Conservation (phyloP, 192 early-diverging fungal species). For the Umbelopsis isabellina region DNA sequence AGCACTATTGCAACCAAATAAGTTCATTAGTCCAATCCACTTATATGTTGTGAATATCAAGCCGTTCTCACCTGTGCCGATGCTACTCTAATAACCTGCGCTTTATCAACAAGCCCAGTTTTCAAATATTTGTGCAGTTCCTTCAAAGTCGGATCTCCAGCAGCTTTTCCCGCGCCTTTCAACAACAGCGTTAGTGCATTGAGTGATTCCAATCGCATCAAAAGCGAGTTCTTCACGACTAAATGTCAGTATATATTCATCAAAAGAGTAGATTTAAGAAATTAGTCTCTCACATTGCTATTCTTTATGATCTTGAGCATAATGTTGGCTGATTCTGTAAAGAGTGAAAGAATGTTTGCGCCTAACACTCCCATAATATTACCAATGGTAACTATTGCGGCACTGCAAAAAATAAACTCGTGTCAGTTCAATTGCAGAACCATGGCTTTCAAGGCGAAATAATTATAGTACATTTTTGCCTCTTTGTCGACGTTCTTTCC, state of each 20-base stretch:
- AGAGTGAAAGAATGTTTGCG: conserved; percentile 70
- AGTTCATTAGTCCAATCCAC: neutral
- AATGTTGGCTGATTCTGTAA: conserved; percentile 63
- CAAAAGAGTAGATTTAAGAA: too few species aligned
- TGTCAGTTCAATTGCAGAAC: neutral
- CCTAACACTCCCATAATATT: conserved; percentile 78
- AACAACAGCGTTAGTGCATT: conserved; percentile 66
- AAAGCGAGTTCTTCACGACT: conserved; percentile 46
- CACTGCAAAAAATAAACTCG: conserved; percentile 46
- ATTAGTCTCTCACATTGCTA: conserved; percentile 56
- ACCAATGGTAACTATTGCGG: conserved; percentile 77
- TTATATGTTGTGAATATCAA: neutral
- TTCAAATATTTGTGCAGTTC: conserved; percentile 74
- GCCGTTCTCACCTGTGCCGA: conserved; percentile 62
- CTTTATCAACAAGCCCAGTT: conserved; percentile 70
- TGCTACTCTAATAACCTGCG: conserved; percentile 64
- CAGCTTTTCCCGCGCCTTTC: conserved; percentile 74
- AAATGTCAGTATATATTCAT: neutral
- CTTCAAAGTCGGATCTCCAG: conserved; percentile 67
- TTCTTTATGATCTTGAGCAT: conserved; percentile 71
- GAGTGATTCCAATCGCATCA: conserved; percentile 71
- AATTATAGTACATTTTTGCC: conserved; percentile 62
- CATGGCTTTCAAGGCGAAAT: neutral
- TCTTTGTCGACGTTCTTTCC: conserved; percentile 66
- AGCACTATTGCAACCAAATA: conserved; percentile 23